These are phyloP conservation scores for Suaeda aralocaspica DNA, from an alignment of 148 eudicot genomes.

Conservation along the genomic window DNA sequence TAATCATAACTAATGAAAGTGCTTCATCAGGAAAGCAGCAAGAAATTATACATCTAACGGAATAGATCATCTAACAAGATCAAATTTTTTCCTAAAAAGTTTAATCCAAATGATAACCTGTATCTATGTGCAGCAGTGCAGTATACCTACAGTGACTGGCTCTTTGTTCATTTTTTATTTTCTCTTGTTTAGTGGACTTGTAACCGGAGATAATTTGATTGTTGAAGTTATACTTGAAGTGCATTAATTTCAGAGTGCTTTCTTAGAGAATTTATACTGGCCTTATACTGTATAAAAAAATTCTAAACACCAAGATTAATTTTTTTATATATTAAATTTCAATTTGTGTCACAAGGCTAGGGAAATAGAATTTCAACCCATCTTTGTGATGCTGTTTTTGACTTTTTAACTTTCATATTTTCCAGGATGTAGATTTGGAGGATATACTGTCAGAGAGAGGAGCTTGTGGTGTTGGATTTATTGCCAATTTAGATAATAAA, in stretches of 20 bases:
- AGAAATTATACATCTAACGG: too few species aligned
- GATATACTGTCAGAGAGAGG: conserved; percentile 92
- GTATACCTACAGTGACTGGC: not conserved
- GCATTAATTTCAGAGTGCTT: not conserved
- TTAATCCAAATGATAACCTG: not conserved
- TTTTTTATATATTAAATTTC: not conserved
- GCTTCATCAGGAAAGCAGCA: too few species aligned
- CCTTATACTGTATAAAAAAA: not conserved
- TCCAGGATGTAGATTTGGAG: conserved; percentile 79
- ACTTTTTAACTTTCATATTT: conserved; percentile 11
- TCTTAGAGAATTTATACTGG: not conserved
- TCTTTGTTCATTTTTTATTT: not conserved
- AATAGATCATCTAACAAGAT: too few species aligned
- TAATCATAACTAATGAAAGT: too few species aligned
- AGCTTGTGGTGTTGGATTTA: conserved; percentile 98
- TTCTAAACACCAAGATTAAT: not conserved
- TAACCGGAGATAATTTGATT: not conserved
- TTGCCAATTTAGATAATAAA: conserved; percentile 90
- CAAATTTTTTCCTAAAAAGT: too few species aligned
- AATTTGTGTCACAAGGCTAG: not conserved
- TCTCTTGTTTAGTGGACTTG: not conserved
- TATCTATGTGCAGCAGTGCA: not conserved
- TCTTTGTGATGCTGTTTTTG: conserved; percentile 2
- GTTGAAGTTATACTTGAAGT: not conserved
- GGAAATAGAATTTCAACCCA: not conserved